phyloP scores from a whole-genome alignment of 108 stramenopile genomes.

The Nitzschia sp. region DNA sequence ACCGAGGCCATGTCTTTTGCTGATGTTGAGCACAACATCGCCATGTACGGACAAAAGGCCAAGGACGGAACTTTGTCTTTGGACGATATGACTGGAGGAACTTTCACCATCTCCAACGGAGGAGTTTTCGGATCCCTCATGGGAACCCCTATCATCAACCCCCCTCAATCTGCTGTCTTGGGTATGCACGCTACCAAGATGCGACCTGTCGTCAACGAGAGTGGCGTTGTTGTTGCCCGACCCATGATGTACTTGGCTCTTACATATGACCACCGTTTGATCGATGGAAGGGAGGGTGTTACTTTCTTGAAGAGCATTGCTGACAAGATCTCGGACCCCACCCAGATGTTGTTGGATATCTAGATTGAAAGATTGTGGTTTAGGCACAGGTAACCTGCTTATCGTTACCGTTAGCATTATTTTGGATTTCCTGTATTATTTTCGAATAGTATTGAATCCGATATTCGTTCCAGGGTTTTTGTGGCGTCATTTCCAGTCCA shows the following conservation, averaged over 20 bases:
- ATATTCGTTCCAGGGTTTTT: no score
- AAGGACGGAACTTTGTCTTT: constrained; percentile 86
- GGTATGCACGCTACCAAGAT: constrained; percentile 99
- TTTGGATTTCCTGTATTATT: no score
- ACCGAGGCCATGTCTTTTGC: constrained; percentile 96
- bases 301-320: constrained; percentile 98
- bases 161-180: constrained; percentile 98
- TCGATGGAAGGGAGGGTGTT: constrained; percentile 99
- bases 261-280: constrained; percentile 99
- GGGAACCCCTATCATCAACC: constrained; percentile 99
- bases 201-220: constrained; percentile 92
- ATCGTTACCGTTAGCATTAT: no score
- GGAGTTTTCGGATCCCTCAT: constrained; percentile 98
- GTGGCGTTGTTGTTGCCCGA: constrained; percentile 95
- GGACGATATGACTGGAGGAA: constrained; percentile 99
- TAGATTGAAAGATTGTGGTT: constrained; percentile 36
- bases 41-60: constrained; percentile 93
- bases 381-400: no score
- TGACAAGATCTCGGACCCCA: constrained; percentile 96
- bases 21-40: constrained; percentile 96
- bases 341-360: constrained; percentile 89
- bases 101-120: constrained; percentile 99
- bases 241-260: constrained; percentile 99
- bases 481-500: no score
- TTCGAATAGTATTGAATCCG: no score